Evolutionary conservation across 768 basidiomycete species (phyloP), one percentile per base, ranked within the genome.

Genomic region (Imleria badia): DNA sequence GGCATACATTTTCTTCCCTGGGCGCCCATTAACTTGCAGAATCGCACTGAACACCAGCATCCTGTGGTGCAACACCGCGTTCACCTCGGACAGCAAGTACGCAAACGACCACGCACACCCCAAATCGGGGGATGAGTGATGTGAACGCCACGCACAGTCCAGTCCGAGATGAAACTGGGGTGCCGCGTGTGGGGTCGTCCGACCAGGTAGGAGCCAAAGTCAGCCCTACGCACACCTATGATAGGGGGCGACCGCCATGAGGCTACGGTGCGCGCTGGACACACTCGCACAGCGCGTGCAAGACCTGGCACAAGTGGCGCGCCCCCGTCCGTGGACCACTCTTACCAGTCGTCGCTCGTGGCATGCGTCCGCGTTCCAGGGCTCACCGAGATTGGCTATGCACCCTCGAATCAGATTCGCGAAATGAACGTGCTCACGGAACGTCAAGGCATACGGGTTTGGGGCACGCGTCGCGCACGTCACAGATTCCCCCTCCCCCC

Each of bases 391-490:
- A 66, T 65, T 63, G 61, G 54, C 49, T 58, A 50, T 22, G 34
- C 41, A 45, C 61, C 64, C 59, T 60, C 50, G 56, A 66, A 58
- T 65, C 54, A 31, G 59, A 64, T 66, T 56, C 54, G 52, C 62
- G 64, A 55, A 51, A 55, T 62, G 62, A 66, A 54, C 54, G 56
- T 60, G 55, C 40, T n/a, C 53, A 35, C 52, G 19, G n/a, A 38
- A 39, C 14, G 17, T 14, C 19, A n/a, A 45, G 36, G 12, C 6
- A 30, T 22, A 20, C 34, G 43, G 23, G 26, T 41, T 10, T 12
- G 4, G 19, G 48, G 5, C 63, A 60, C 55, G 57, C 60, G 55
- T 35, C 50, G n/a, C 22, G 56, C 50, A 56, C 56, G 60, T 64
- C 55, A 48, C 52, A n/a, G 45, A 54, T 44, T 50, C 39, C 49